Conservation (phyloP, 257 asterid species). For the Petunia axillaris region DNA sequence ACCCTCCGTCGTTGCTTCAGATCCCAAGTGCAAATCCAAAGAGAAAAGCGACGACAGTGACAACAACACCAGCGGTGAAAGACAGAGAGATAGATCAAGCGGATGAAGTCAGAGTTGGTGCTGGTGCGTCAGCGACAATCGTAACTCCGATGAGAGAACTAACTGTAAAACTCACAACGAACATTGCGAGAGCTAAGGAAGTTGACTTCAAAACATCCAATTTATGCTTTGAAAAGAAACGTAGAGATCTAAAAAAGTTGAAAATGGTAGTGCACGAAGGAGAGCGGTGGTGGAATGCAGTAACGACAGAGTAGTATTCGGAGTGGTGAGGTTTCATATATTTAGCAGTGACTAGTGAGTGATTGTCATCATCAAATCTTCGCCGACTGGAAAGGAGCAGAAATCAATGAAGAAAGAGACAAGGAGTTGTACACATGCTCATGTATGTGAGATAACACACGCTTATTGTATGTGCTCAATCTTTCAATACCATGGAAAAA, state of each 20-base stretch:
- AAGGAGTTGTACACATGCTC: too few species aligned
- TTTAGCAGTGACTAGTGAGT: slow-evolving; percentile 12
- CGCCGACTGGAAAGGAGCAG: too few species aligned
- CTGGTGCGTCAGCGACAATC: slow-evolving; percentile 49
- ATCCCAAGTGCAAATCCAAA: slow-evolving; percentile 52
- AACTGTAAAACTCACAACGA: slow-evolving; percentile 28
- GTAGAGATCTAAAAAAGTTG: slow-evolving; percentile 15
- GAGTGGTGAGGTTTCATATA: not conserved
- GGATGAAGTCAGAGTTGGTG: slow-evolving; percentile 51
- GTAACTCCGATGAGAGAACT: slow-evolving; percentile 44
- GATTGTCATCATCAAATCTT: not conserved
- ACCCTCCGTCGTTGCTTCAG: slow-evolving; percentile 28
- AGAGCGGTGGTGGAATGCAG: not conserved
- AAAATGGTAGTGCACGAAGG: not conserved
- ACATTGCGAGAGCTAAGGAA: slow-evolving; percentile 33
- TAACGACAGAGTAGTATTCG: not conserved
- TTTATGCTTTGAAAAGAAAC: not conserved
- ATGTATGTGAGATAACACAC: too few species aligned
- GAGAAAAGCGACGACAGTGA: slow-evolving; percentile 40
- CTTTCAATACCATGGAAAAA: too few species aligned
- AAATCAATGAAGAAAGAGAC: too few species aligned
- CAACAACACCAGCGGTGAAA: slow-evolving; percentile 39
- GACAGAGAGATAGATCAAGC: slow-evolving; percentile 48
- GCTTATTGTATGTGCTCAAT: too few species aligned
- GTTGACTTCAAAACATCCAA: slow-evolving; percentile 45